phyloP scores from a whole-genome alignment of 108 stramenopile species.

The Chaetoceros tenuissimus region DNA sequence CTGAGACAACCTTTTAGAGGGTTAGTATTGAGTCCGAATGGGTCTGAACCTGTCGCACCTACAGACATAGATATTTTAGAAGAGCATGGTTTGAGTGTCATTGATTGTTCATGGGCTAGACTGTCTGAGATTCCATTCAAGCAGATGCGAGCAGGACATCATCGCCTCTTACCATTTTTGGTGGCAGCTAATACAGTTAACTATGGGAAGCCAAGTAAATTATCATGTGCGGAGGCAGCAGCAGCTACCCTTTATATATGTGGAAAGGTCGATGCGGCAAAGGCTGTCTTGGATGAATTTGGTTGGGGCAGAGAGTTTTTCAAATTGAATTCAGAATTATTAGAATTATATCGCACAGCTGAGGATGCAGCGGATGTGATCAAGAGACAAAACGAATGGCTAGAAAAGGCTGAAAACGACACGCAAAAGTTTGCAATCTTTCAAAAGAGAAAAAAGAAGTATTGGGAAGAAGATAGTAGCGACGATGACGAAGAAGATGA shows the following conservation, averaged over 20 bases:
- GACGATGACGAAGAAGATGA: slow-evolving; percentile 15
- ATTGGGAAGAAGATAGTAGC: slow-evolving; percentile 16
- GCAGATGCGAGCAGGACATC: slow-evolving; percentile 87
- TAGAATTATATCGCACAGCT: slow-evolving; percentile 78
- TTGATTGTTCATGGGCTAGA: slow-evolving; percentile 97
- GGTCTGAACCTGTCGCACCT: slow-evolving; percentile 79
- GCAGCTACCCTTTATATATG: slow-evolving; percentile 92
- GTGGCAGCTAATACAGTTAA: slow-evolving; percentile 99
- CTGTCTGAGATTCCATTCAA: slow-evolving; percentile 89
- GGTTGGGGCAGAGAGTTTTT: slow-evolving; percentile 95
- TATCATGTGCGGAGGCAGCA: slow-evolving; percentile 84
- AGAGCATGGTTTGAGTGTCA: slow-evolving; percentile 80
- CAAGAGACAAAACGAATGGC: slow-evolving; percentile 78
- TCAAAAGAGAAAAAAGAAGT: slow-evolving; percentile 19
- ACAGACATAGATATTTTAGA: slow-evolving; percentile 71
- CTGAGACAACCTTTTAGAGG: slow-evolving; percentile 86
- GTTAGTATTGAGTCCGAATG: slow-evolving; percentile 90
- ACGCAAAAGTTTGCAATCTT: slow-evolving; percentile 27
- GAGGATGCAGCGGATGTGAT: slow-evolving; percentile 71
- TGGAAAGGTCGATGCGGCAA: slow-evolving; percentile 77
- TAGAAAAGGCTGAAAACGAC: slow-evolving; percentile 47
- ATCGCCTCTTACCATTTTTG: slow-evolving; percentile 93
- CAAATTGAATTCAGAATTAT: slow-evolving; percentile 68
- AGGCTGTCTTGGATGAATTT: slow-evolving; percentile 84
- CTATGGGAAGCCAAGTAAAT: slow-evolving; percentile 91